Evolutionary conservation across 2,329 filamentous ascomycete species (phyloP), one percentile per base, ranked within the genome.

Genomic region (Cladosporium cucumerinum): DNA sequence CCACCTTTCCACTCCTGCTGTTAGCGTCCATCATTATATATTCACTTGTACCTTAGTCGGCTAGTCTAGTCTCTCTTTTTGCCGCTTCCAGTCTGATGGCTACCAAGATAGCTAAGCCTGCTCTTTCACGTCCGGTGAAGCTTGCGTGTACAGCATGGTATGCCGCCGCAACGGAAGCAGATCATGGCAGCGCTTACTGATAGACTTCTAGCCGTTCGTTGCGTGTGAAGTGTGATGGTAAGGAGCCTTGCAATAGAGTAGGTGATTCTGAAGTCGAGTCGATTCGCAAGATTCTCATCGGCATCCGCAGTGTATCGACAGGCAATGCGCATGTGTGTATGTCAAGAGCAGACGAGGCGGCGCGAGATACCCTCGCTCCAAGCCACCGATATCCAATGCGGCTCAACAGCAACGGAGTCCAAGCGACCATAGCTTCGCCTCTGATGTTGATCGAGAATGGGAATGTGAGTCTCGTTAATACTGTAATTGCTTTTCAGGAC

Each of bases 271-370:
- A 21, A 46, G n/a, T 25, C 3, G 11, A 39, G 18, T 14, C 12
- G 26, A 4, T 11, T 23, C 5, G 21, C 32, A 57, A 32, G 3
- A n/a, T 32, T 16, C 28, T 39, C 32, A 23, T 39, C n/a, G 12
- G 30, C 32, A 16, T 28, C n/a, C 54, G 23, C 32, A 62, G 60
- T 62, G 60, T 21, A 28, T 43, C 48, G 60, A 62, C 16, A 43
- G 34, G 28, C 32, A 62, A 25, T 62, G 60, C 60, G 49, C 39
- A 10, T 62, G 60, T 14, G 26, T 55, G 10, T 62, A 62, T n/a
- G 60, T 62, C 49, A 62, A 62, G n/a, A 62, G 60, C 49, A 52
- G 60, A 25, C 34, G 60, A 23, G 60, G 60, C 34, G 60, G 60
- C 30, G 60, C 60, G 23, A 51, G 60, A 30, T 62, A 55, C 23